phyloP scores from a whole-genome alignment of 2,329 filamentous ascomycete genomes.

The Ophiostoma ulmi region DNA sequence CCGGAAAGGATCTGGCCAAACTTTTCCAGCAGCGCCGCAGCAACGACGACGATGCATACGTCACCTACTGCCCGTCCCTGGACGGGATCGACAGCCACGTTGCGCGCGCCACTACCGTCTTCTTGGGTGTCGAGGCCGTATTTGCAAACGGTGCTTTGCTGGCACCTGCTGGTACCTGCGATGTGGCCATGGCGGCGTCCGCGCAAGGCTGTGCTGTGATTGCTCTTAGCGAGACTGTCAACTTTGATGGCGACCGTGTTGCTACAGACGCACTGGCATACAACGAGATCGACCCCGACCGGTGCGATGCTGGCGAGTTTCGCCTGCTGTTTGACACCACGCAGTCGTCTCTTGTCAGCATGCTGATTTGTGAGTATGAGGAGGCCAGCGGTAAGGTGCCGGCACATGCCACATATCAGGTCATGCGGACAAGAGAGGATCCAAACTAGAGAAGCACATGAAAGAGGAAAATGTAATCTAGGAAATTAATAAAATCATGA shows the following conservation, averaged over 20 bases:
- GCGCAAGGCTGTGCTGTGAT: conserved; percentile 73
- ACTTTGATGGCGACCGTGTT: conserved; percentile 80
- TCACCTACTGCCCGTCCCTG: conserved; percentile 73
- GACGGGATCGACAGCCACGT: conserved; percentile 72
- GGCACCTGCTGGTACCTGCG: conserved; percentile 78
- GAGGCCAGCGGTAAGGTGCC: conserved; percentile 85
- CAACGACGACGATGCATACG: conserved; percentile 43
- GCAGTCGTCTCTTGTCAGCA: conserved; percentile 75
- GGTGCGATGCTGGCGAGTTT: conserved; percentile 51
- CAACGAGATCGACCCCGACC: conserved; percentile 82
- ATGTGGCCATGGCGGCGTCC: conserved; percentile 77
- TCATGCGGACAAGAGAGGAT: conserved; percentile 54
- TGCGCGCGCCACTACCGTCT: conserved; percentile 60
- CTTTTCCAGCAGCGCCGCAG: conserved; percentile 44
- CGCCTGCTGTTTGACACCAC: conserved; percentile 87
- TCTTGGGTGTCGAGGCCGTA: conserved; percentile 89
- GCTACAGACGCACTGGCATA: conserved; percentile 87
- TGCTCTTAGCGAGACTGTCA: conserved; percentile 89
- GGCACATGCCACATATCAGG: conserved; percentile 72
- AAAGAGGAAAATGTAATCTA: not conserved
- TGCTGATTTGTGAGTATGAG: conserved; percentile 88
- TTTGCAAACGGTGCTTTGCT: conserved; percentile 92
- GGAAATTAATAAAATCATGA: not conserved
- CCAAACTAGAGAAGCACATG: conserved; percentile 8
- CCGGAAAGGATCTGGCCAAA: conserved; percentile 59